Evolutionary conservation across 2,329 filamentous ascomycete species (phyloP), one percentile per base, ranked within the genome.

Genomic region (Trichoderma arundinaceum): DNA sequence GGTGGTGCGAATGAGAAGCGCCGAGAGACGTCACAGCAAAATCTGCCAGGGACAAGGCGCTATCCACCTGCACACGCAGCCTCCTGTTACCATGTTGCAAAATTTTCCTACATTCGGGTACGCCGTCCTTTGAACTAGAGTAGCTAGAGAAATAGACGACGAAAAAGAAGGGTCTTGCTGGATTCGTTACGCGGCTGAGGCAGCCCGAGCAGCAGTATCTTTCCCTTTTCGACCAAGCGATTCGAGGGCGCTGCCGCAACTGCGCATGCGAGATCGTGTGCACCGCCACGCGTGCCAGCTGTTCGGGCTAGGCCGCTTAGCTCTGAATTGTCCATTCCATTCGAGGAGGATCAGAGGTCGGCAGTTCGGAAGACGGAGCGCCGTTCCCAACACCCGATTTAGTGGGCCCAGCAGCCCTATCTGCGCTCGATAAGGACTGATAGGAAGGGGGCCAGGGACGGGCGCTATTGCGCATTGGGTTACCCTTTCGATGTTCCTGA

Each of bases 261-360:
- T 33, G 56, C 43, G 35, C 28, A 41, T 13, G 60, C 51, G 22
- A 44, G n/a, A 22, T 19, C 38, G 12, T 35, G 22, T 66, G 57
- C 64, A 62, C 64, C 57, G 64, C 64, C 64, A 44, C 64, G 19
- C 32, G 35, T 13, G 35, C 35, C 52, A 54, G 52, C 52, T 22
- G 7, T 22, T 32, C 22, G 22, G 22, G 22, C 22, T 28, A 28
- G 22, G 22, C 60, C 38, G 35, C 38, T 19, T 58, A 43, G 22
- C 44, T 39, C 60, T 41, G 8, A 48, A 46, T 19, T 6, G 52
- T 28, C 52, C 6, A 57, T 51, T 17, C 46, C 33, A 57, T 64
- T 57, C 61, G 52, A 57, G 51, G 41, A 64, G 35, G 43, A 39
- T 38, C 38, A 49, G 32, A 32, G 33, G 2, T 35, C 57, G 48